A percentile compares a stretch with the other conserved stretches of the same genome.
Evolutionary conservation across 2,329 filamentous ascomycete species (phyloP).

Genomic region (Neopestalotiopsis rosae): DNA sequence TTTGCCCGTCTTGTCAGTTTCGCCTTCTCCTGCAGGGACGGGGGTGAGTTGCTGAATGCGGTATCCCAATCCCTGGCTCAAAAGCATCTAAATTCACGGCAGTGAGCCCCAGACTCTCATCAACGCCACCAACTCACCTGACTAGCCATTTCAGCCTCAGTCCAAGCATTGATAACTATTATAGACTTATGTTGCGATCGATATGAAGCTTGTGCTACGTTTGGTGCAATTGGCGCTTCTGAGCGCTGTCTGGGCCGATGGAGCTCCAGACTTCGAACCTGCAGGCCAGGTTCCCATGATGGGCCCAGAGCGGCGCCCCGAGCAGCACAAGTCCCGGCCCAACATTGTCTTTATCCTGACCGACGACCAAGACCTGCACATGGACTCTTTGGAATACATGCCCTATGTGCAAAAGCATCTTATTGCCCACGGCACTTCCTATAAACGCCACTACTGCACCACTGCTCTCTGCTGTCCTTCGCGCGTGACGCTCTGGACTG

Average conservation of each 20-base stretch:
- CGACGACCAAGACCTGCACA: slow-evolving; percentile 69
- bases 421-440: slow-evolving; percentile 62
- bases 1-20: neutral
- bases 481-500: slow-evolving; percentile 68
- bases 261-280: slow-evolving; percentile 22
- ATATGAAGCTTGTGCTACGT: neutral
- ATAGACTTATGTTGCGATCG: neutral
- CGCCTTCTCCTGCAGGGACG: slow-evolving; percentile 10
- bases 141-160: slow-evolving; percentile 5
- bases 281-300: slow-evolving; percentile 26
- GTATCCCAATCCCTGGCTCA: neutral
- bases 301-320: neutral
- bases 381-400: slow-evolving; percentile 67
- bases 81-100: neutral
- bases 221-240: neutral
- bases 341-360: slow-evolving; percentile 73
- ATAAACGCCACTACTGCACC: slow-evolving; percentile 68
- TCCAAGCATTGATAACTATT: neutral
- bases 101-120: neutral
- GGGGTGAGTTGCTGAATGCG: slow-evolving; percentile 4
- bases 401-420: slow-evolving; percentile 62
- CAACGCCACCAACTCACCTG: neutral
- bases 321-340: slow-evolving; percentile 32
- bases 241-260: neutral
- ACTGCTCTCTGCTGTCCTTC: slow-evolving; percentile 72